Conservation (phyloP, 1,284 basidiomycete species). For the Pholiota adiposa region DNA sequence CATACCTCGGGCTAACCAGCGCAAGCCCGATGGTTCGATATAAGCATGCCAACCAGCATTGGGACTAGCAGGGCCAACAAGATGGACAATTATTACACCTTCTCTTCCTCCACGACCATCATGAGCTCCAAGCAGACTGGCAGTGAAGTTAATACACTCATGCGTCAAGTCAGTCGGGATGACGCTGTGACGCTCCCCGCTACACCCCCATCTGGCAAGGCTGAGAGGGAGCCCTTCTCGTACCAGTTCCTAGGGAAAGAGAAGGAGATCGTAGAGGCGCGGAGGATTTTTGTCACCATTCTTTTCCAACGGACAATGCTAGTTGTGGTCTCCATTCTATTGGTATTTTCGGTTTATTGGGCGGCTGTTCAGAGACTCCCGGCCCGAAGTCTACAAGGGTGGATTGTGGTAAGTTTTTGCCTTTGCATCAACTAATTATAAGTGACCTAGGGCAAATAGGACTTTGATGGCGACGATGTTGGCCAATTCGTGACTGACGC, state of each 20-base stretch:
- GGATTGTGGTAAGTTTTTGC: slow-evolving; percentile 40
- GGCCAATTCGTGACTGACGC: slow-evolving; percentile 43
- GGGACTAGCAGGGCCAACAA: not conserved
- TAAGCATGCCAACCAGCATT: not conserved
- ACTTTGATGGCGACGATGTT: slow-evolving; percentile 53
- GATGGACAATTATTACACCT: not conserved
- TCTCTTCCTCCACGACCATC: slow-evolving; percentile 1
- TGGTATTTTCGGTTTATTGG: slow-evolving; percentile 50
- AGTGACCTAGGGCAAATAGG: slow-evolving; percentile 33
- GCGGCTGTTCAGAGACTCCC: slow-evolving; percentile 46
- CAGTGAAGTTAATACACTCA: not conserved
- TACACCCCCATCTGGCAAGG: not conserved
- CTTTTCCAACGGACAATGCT: slow-evolving; percentile 35
- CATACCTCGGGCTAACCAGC: slow-evolving; percentile 1
- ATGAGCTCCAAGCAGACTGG: slow-evolving; percentile 10
- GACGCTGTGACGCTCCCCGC: not conserved
- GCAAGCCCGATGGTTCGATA: slow-evolving; percentile 1
- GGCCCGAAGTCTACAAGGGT: slow-evolving; percentile 37
- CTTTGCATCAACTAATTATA: not conserved
- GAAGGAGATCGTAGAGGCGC: slow-evolving; percentile 19
- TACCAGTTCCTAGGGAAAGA: slow-evolving; percentile 21
- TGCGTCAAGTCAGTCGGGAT: not conserved
- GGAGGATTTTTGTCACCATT: slow-evolving; percentile 34
- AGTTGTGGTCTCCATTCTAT: slow-evolving; percentile 38
- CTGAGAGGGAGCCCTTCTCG: slow-evolving; percentile 16